A percentile compares a stretch with the other conserved stretches of the same genome.
Evolutionary conservation across 352 stramenopile species (phyloP).

Genomic region (Globisporangium radiosum): DNA sequence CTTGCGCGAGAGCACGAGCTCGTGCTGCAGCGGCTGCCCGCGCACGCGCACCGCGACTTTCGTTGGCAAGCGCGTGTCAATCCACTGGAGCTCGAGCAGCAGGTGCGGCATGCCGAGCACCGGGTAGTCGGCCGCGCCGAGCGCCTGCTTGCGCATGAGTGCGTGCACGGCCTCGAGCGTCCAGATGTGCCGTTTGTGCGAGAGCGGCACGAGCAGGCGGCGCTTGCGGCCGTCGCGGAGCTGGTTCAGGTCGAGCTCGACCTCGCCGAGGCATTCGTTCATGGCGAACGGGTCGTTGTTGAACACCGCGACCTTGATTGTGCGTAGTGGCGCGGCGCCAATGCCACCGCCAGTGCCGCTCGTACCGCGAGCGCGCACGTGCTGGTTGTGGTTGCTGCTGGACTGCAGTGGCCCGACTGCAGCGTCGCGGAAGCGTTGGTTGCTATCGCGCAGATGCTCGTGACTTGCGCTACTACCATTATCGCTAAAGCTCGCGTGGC

Average conservation of each 20-base stretch:
- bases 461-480: no score
- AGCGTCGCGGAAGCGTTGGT: no score
- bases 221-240: constrained; percentile 25
- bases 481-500: neutral
- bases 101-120: constrained; percentile 43
- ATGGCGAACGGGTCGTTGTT: constrained; percentile 51
- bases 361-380: no score
- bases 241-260: constrained; percentile 40
- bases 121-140: constrained; percentile 28
- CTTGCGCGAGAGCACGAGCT: constrained; percentile 28
- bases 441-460: no score
- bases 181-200: constrained; percentile 40
- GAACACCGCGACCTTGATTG: constrained; percentile 39
- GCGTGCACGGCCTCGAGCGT: constrained; percentile 38
- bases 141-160: constrained; percentile 38
- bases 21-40: constrained; percentile 14
- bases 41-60: constrained; percentile 35
- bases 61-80: constrained; percentile 53
- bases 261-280: constrained; percentile 42
- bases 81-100: constrained; percentile 50
- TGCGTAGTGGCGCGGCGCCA: constrained; percentile 15
- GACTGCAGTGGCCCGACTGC: no score
- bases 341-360: neutral
- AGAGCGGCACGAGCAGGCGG: constrained; percentile 37
- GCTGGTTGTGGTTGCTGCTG: neutral